These are phyloP conservation scores for Helicostylum pulchrum DNA, from an alignment of 192 early-diverging fungal species.

Conservation along the genomic window DNA sequence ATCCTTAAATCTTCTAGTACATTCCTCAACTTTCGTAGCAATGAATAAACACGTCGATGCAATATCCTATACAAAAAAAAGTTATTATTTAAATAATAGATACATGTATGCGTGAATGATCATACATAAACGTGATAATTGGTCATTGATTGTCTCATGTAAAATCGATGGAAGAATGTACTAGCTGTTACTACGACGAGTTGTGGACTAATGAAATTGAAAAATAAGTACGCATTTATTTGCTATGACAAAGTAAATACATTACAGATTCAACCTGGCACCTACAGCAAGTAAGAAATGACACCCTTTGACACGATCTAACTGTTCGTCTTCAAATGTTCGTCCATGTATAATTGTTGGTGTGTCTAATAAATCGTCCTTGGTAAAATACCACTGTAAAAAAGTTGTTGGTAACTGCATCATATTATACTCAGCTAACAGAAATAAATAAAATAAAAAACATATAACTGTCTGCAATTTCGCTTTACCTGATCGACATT, in stretches of 20 bases:
- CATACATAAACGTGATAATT: conserved; percentile 66
- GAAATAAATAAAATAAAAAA: too few relatives aligned
- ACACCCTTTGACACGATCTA: conserved; percentile 55
- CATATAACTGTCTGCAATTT: too few relatives aligned
- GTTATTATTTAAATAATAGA: neutral
- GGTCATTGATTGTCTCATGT: conserved; percentile 67
- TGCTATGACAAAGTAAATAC: neutral
- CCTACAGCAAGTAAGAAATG: conserved; percentile 48
- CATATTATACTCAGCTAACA: too few relatives aligned
- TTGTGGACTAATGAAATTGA: conserved; percentile 38
- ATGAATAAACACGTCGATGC: conserved; percentile 60
- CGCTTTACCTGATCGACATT: too few relatives aligned
- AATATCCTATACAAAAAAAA: conserved; percentile 43
- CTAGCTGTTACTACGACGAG: conserved; percentile 58
- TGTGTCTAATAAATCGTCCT: conserved; percentile 49
- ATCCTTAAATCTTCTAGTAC: conserved; percentile 48
- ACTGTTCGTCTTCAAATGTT: conserved; percentile 49
- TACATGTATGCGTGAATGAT: neutral
- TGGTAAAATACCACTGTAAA: conserved; percentile 46
- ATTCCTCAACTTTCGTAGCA: conserved; percentile 60
- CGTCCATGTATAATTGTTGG: conserved; percentile 49
- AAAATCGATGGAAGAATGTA: conserved; percentile 73
- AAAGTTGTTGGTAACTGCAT: too few relatives aligned
- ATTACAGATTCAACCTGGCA: conserved; percentile 44
- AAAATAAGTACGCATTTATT: neutral